Conservation (phyloP, 352 stramenopile species). For the Globisporangium megalacanthum region DNA sequence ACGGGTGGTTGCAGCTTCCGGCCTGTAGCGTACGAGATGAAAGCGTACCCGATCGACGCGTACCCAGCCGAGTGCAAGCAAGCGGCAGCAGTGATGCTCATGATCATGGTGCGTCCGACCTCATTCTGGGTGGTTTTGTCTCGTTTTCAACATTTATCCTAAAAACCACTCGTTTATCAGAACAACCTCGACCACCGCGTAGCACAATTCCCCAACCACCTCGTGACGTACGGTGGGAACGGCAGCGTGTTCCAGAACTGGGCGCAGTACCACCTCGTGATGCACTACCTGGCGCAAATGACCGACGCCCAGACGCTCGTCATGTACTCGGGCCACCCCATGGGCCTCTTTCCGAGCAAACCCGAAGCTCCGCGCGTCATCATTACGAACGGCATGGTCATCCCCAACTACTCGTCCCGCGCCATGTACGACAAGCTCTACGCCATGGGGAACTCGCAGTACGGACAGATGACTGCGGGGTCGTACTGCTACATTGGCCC, state of each 20-base stretch:
- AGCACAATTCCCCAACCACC: constrained; percentile 84
- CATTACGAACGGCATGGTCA: constrained; percentile 88
- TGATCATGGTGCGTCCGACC: constrained; percentile 65
- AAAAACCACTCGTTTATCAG: neutral
- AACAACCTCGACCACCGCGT: constrained; percentile 86
- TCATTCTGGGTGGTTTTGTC: no score
- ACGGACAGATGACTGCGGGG: constrained; percentile 89
- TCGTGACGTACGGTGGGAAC: constrained; percentile 89
- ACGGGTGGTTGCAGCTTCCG: constrained; percentile 33
- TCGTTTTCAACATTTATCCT: no score
- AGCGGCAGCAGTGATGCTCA: constrained; percentile 76
- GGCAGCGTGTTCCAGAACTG: constrained; percentile 89
- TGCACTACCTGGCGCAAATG: constrained; percentile 86
- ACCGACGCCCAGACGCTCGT: constrained; percentile 86
- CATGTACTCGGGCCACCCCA: constrained; percentile 88
- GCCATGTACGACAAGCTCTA: constrained; percentile 88
- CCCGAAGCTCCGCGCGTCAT: constrained; percentile 75
- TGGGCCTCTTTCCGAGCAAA: constrained; percentile 80
- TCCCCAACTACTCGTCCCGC: constrained; percentile 85
- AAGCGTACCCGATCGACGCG: constrained; percentile 73
- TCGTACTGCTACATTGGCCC: constrained; percentile 91
- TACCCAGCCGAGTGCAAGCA: constrained; percentile 75
- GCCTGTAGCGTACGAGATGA: constrained; percentile 84
- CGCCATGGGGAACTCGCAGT: constrained; percentile 81
- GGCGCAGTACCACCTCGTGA: constrained; percentile 84